Evolutionary conservation across 2,329 filamentous ascomycete genomes (phyloP), one percentile per base, ranked within the genome.

Genomic region (Arthrobotrys sinensis): DNA sequence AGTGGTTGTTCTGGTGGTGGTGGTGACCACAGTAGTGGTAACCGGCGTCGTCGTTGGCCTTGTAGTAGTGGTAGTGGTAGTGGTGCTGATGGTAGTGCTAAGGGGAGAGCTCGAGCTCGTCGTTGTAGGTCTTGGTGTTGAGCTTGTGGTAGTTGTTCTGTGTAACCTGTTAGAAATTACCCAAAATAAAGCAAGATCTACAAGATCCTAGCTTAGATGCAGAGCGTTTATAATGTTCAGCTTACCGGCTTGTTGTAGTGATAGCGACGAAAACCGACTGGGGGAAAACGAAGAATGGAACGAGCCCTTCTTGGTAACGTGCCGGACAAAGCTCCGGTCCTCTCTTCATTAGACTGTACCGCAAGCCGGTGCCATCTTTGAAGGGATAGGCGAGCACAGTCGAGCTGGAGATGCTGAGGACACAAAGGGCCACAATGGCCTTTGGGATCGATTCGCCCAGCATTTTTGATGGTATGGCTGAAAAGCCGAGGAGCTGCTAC

Each of bases 231-330:
- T 36, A 5, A 11, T 2, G 7, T 36, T 36, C 12, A 12, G 12
- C 34, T 60, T 43, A 60, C 55, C 55, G 62, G 24, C 40, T 60
- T 3, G 52, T 60, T 3, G 40, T 62, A 8, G 28, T 52, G 4
- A 55, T 36, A 38, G 50, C 34, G 10, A 57, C 65, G 43, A 70
- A 70, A 40, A 70, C n/a, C n/a, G 66, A 70, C 14, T 43, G 14
- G 7, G 52, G 66, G 12, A 62, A 70, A 43, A 32, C 38, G 53
- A 70, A 45, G 40, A 62, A 70, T 2, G 66, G 52, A 28, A 70
- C 46, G 3, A 34, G 53, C 19, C 52, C 66, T 7, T 16, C 32
- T 14, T 68, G 48, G 10, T 57, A 68, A 5, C 24, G 50, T 1
- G 50, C 65, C 16, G 65, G 65, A 24, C 65, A 68, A 34, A 68